Percentiles rank a stretch among this genome's conserved stretches.
phyloP scores from a whole-genome alignment of 1,139 yeast species.

The Taiozyma sp. region DNA sequence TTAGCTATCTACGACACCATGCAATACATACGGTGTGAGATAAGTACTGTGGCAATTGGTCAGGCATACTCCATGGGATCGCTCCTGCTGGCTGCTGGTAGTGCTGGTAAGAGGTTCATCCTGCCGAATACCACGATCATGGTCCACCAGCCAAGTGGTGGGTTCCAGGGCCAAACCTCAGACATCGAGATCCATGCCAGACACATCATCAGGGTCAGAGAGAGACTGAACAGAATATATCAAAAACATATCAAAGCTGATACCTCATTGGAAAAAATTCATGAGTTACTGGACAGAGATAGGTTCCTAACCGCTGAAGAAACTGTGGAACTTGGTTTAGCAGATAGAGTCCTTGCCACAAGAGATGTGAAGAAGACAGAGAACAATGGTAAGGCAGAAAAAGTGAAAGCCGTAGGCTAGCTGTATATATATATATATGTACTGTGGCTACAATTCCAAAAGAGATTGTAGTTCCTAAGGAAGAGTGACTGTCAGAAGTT shows the following conservation, averaged over 20 bases:
- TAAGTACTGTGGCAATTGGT: slow-evolving; percentile 31
- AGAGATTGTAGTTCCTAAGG: neutral
- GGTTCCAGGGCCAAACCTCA: slow-evolving; percentile 28
- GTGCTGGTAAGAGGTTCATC: slow-evolving; percentile 25
- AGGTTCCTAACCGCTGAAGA: slow-evolving; percentile 25
- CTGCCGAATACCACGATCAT: slow-evolving; percentile 30
- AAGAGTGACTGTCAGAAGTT: neutral
- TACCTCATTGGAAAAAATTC: slow-evolving; percentile 20
- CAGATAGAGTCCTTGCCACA: slow-evolving; percentile 24
- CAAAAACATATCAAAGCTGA: slow-evolving; percentile 23
- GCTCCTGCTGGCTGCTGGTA: slow-evolving; percentile 27
- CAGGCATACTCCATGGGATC: slow-evolving; percentile 33
- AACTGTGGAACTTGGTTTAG: slow-evolving; percentile 28
- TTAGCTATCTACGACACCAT: slow-evolving; percentile 32
- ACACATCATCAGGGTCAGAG: slow-evolving; percentile 27
- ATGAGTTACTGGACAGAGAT: slow-evolving; percentile 27
- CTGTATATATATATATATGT: neutral
- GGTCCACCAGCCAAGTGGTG: slow-evolving; percentile 32
- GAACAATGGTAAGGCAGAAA: slow-evolving; percentile 1
- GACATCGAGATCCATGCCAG: slow-evolving; percentile 31
- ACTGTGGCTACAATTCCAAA: neutral
- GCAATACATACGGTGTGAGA: slow-evolving; percentile 29
- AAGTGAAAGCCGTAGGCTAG: neutral
- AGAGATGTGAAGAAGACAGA: slow-evolving; percentile 6
- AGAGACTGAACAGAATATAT: slow-evolving; percentile 24